Evolutionary conservation across 805 yeast genomes (phyloP).

Genomic region (Cyberlindnera bimundalis): DNA sequence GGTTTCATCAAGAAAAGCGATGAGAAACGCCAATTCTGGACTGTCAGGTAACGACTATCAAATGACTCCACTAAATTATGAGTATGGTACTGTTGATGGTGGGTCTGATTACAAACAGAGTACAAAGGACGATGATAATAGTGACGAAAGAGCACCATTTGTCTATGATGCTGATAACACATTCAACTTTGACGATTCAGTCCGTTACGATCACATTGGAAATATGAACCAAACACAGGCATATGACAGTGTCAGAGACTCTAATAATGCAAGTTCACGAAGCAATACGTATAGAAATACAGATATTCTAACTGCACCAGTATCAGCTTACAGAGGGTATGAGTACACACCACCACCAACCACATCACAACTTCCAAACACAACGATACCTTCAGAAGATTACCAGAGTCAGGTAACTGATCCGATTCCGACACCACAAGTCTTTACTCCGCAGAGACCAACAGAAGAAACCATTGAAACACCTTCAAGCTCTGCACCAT

Average conservation of each 20-base stretch:
- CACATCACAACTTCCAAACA: neutral
- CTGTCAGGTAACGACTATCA: constrained; percentile 23
- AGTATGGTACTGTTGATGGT: constrained; percentile 28
- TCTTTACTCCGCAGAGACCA: neutral
- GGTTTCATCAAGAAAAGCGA: constrained; percentile 35
- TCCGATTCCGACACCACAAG: constrained; percentile 6
- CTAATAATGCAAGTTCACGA: constrained; percentile 10
- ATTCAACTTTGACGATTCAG: constrained; percentile 14
- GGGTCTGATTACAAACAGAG: constrained; percentile 14
- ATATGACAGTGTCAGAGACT: constrained; percentile 23
- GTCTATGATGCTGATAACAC: constrained; percentile 15
- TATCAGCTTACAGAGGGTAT: constrained; percentile 22
- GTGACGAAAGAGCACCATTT: constrained; percentile 20
- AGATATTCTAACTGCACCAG: constrained; percentile 21
- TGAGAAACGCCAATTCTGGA: constrained; percentile 12
- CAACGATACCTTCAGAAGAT: neutral
- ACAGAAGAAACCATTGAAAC: neutral
- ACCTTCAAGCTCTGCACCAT: constrained; percentile 15
- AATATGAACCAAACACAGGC: constrained; percentile 18
- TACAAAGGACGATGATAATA: constrained; percentile 17
- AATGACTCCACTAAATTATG: constrained; percentile 26
- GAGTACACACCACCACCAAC: constrained; percentile 12
- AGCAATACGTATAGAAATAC: constrained; percentile 9
- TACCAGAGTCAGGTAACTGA: neutral
- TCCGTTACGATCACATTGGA: constrained; percentile 18